Evolutionary conservation across 352 stramenopile genomes (phyloP).

Genomic region (Halophytophthora batemanensis): DNA sequence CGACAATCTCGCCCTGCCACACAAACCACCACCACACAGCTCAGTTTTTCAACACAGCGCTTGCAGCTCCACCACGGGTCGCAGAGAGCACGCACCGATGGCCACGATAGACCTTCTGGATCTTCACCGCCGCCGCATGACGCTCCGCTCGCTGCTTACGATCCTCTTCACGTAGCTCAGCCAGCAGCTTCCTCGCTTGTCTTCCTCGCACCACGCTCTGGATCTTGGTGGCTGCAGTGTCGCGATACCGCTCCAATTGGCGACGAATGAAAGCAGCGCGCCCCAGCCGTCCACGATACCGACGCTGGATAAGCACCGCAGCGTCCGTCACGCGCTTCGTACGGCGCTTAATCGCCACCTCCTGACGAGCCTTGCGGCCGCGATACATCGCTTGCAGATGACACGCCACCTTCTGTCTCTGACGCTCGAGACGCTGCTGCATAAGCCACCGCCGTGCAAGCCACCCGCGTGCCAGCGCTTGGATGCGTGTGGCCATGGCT

Average conservation of each 20-base stretch:
- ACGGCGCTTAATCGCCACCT: slow-evolving; percentile 22
- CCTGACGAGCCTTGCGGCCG: slow-evolving; percentile 40
- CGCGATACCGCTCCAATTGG: slow-evolving; percentile 51
- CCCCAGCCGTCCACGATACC: slow-evolving; percentile 65
- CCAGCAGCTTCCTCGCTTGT: slow-evolving; percentile 31
- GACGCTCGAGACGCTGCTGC: slow-evolving; percentile 19
- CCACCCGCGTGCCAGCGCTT: slow-evolving; percentile 42
- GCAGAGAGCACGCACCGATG: slow-evolving; percentile 39
- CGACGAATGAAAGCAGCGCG: slow-evolving; percentile 58
- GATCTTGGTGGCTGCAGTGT: slow-evolving; percentile 46
- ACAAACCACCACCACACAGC: slow-evolving; percentile 1
- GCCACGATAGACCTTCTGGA: slow-evolving; percentile 72
- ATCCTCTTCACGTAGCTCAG: slow-evolving; percentile 30
- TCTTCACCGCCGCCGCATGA: slow-evolving; percentile 41
- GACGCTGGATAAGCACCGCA: slow-evolving; percentile 58
- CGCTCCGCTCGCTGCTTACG: slow-evolving; percentile 27
- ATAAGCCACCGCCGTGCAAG: slow-evolving; percentile 26
- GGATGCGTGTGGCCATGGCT: slow-evolving; percentile 46
- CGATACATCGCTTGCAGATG: slow-evolving; percentile 59
- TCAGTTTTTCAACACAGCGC: not conserved
- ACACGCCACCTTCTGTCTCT: slow-evolving; percentile 37
- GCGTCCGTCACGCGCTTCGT: slow-evolving; percentile 33
- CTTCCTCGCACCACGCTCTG: slow-evolving; percentile 45
- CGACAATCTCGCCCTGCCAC: slow-evolving; percentile 42
- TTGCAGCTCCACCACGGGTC: not conserved